Conservation (phyloP, 2,329 filamentous ascomycete species). For the Cladophialophora carrionii region DNA sequence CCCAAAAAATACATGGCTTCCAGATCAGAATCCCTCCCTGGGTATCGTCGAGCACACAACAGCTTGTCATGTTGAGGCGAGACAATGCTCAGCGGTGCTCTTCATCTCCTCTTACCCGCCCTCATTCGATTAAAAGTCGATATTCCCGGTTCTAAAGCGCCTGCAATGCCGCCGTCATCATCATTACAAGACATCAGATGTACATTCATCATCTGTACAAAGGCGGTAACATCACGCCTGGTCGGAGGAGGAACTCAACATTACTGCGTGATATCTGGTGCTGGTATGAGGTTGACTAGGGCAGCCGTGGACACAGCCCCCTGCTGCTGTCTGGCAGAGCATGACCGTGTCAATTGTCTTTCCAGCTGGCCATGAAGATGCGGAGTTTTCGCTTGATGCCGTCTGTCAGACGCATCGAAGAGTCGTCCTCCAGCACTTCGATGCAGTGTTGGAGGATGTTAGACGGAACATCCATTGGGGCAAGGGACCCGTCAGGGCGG, state of each 20-base stretch:
- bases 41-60: background rate
- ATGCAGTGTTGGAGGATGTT: constrained; percentile 57
- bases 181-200: constrained; percentile 24
- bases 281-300: background rate
- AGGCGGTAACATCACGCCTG: constrained; percentile 30
- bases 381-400: constrained; percentile 60
- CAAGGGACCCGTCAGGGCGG: constrained; percentile 54
- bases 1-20: background rate
- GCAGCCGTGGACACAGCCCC: background rate
- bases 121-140: background rate
- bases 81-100: constrained; percentile 1
- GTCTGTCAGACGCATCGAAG: constrained; percentile 57
- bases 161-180: constrained; percentile 22
- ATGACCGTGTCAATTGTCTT: constrained; percentile 28
- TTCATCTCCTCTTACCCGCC: background rate
- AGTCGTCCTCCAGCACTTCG: constrained; percentile 58
- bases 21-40: constrained; percentile 3
- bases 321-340: background rate
- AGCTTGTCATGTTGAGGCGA: background rate
- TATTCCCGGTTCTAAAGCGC: constrained; percentile 14
- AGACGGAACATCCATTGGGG: constrained; percentile 54
- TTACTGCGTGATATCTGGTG: constrained; percentile 1
- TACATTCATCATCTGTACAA: constrained; percentile 27
- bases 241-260: constrained; percentile 10
- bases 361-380: constrained; percentile 44